These are phyloP conservation scores for Globisporangium sylvaticum DNA, from an alignment of 352 stramenopile genomes.

Conservation along the genomic window DNA sequence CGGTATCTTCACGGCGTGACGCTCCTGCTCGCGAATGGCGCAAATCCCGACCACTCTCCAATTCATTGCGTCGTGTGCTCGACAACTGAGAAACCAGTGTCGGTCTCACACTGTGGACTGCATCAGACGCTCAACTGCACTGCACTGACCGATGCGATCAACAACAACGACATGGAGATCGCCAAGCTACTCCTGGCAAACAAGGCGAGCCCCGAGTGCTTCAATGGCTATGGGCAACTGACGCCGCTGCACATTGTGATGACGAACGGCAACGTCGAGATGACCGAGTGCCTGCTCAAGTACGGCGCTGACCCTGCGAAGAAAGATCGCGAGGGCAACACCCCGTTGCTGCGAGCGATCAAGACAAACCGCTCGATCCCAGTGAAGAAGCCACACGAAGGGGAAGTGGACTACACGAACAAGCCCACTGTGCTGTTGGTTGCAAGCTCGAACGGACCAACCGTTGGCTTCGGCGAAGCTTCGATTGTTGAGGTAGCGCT, in stretches of 20 bases:
- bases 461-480: neutral
- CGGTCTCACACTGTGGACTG: conserved; percentile 2
- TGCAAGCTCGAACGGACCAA: neutral
- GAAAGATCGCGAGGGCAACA: conserved; percentile 27
- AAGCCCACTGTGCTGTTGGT: conserved; percentile 9
- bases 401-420: conserved; percentile 45
- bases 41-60: conserved; percentile 43
- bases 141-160: neutral
- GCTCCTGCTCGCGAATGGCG: conserved; percentile 29
- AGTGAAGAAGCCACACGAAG: conserved; percentile 40
- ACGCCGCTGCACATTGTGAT: conserved; percentile 50
- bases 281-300: conserved; percentile 38
- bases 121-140: conserved; percentile 2
- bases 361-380: conserved; percentile 37
- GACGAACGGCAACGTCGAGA: conserved; percentile 27
- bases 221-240: conserved; percentile 8
- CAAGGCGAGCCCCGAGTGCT: conserved; percentile 2
- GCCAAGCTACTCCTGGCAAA: neutral
- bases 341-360: conserved; percentile 44
- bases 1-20: conserved; percentile 29
- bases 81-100: conserved; percentile 4
- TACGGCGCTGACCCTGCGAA: conserved; percentile 40
- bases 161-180: neutral
- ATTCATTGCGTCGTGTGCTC: conserved; percentile 36
- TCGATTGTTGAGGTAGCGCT: conserved; percentile 41